Evolutionary conservation across 768 basidiomycete species (phyloP).

Genomic region (Lactifluus hygrophoroides): DNA sequence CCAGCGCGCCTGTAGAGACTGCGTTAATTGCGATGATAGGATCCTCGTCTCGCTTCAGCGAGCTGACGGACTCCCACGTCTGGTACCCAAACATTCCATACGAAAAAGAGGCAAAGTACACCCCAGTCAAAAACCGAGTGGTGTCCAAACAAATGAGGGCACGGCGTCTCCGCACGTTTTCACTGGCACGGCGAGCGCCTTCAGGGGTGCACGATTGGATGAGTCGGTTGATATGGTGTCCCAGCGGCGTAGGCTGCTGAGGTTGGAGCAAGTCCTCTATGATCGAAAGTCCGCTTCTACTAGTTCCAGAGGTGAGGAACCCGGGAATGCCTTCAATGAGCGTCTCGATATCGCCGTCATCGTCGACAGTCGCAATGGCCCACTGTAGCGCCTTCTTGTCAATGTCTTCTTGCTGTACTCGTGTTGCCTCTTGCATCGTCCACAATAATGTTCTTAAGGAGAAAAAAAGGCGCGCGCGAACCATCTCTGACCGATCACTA

Average conservation of each 20-base stretch:
- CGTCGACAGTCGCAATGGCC: not conserved
- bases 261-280: not conserved
- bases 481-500: not conserved
- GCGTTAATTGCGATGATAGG: not conserved
- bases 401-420: not conserved
- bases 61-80: slow-evolving; percentile 3
- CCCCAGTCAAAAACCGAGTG: not conserved
- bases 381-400: slow-evolving; percentile 3
- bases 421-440: slow-evolving; percentile 1
- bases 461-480: not conserved
- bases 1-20: not conserved
- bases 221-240: not conserved
- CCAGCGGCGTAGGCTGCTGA: not conserved
- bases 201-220: not conserved
- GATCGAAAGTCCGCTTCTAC: not conserved
- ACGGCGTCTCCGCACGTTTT: not conserved
- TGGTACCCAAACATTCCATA: not conserved
- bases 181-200: not conserved
- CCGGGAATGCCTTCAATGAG: slow-evolving; percentile 10
- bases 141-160: not conserved
- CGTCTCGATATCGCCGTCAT: slow-evolving; percentile 8
- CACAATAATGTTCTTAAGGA: not conserved
- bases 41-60: slow-evolving; percentile 1
- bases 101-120: not conserved
- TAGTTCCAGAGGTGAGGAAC: not conserved